Conservation (phyloP, 176 grass and related monocot genomes). For the Triticum timopheevii region DNA sequence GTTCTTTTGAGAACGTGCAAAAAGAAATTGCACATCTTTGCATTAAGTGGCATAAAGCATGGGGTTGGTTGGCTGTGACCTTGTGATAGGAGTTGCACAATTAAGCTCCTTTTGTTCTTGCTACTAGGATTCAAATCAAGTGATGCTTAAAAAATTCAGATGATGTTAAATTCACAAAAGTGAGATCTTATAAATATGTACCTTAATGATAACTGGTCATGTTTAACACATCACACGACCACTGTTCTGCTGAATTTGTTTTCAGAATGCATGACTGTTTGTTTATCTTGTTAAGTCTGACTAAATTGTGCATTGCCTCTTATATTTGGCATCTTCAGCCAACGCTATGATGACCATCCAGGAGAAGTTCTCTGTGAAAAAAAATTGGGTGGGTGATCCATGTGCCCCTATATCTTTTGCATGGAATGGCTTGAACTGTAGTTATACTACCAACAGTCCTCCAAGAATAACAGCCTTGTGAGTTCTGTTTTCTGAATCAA, state of each 20-base stretch:
- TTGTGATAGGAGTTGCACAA: neutral
- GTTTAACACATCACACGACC: neutral
- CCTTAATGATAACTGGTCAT: neutral
- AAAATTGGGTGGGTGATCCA: constrained; percentile 37
- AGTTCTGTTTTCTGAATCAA: too few relatives aligned
- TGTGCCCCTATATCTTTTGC: constrained; percentile 20
- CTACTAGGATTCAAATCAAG: neutral
- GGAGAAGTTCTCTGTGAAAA: constrained; percentile 13
- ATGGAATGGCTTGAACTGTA: constrained; percentile 36
- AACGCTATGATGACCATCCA: constrained; percentile 29
- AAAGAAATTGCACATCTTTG: neutral
- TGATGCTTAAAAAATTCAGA: neutral
- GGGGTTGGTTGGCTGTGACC: neutral
- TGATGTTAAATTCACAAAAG: neutral
- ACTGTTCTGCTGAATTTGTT: neutral
- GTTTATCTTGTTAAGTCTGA: neutral
- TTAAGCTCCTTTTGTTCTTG: neutral
- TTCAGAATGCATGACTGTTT: neutral
- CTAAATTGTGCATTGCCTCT: neutral
- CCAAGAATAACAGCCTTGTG: neutral
- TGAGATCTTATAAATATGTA: neutral
- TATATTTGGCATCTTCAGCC: neutral
- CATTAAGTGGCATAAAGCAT: neutral
- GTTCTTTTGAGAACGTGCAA: neutral
- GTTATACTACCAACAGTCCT: neutral